phyloP scores from a whole-genome alignment of 257 asterid species.

The Capsicum chinense region DNA sequence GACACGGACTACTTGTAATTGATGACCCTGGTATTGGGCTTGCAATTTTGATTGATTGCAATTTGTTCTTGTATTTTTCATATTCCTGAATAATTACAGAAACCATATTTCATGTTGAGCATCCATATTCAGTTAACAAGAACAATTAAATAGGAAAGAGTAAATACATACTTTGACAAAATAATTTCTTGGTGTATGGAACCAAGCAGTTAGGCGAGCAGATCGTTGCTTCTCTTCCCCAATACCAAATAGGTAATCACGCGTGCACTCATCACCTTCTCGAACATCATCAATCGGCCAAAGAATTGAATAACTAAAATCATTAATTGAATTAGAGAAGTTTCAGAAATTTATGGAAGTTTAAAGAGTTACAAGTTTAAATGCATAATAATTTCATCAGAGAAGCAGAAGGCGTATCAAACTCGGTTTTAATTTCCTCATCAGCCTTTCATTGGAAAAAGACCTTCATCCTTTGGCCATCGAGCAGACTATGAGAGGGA shows the following conservation, averaged over 20 bases:
- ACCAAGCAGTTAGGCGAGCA: constrained; percentile 98
- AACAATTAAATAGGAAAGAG: background rate
- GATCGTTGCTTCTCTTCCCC: constrained; percentile 95
- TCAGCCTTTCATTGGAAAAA: constrained; percentile 5
- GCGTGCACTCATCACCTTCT: constrained; percentile 85
- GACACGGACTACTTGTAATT: constrained; percentile 49
- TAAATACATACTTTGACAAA: constrained; percentile 64
- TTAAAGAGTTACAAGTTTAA: background rate
- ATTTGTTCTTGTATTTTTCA: constrained; percentile 56
- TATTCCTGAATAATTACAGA: constrained; percentile 56
- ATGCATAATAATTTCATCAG: background rate
- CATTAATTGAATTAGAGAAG: constrained; percentile 31
- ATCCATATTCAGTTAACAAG: constrained; percentile 2
- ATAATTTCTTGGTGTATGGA: constrained; percentile 84
- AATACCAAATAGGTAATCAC: constrained; percentile 82
- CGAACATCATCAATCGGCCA: constrained; percentile 72
- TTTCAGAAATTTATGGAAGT: constrained; percentile 22
- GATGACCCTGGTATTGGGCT: constrained; percentile 44
- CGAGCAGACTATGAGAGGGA: constrained; percentile 6
- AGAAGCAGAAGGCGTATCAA: constrained; percentile 19
- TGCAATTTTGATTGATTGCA: constrained; percentile 50
- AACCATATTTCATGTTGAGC: constrained; percentile 19
- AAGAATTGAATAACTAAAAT: constrained; percentile 78
- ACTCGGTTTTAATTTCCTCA: background rate
- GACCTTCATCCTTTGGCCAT: background rate